Evolutionary conservation across 2,329 filamentous ascomycete species (phyloP).

Genomic region (Tympanopsis confertula): DNA sequence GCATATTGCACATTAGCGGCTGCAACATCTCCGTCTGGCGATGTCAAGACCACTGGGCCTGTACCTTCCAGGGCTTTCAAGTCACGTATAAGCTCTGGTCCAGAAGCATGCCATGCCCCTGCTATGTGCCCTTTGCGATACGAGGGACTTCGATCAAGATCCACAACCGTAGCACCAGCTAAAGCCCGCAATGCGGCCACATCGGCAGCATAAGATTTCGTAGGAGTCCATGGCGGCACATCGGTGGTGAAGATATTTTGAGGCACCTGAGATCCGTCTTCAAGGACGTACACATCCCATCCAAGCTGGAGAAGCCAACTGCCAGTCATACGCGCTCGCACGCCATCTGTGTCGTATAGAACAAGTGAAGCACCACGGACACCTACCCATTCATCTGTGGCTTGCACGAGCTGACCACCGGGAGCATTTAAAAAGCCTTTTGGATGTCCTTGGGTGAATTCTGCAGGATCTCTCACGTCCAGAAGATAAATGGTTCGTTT

Average conservation of each 20-base stretch:
- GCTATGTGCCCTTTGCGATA: constrained; percentile 17
- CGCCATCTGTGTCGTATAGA: constrained; percentile 14
- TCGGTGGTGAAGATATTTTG: constrained; percentile 2
- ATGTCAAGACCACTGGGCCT: constrained; percentile 13
- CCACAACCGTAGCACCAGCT: constrained; percentile 9
- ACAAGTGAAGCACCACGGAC: constrained; percentile 15
- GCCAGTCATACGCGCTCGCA: constrained; percentile 15
- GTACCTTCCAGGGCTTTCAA: constrained; percentile 6
- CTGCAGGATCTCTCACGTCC: constrained; percentile 15
- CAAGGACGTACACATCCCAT: constrained; percentile 15
- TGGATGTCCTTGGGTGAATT: constrained; percentile 12
- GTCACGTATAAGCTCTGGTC: constrained; percentile 15
- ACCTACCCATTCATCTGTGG: constrained; percentile 17
- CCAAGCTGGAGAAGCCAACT: constrained; percentile 17
- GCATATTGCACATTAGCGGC: constrained; percentile 5
- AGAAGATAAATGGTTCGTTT: constrained; percentile 13
- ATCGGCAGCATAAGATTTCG: constrained; percentile 2
- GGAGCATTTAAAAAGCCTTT: constrained; percentile 14
- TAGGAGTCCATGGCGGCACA: constrained; percentile 2
- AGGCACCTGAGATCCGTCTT: constrained; percentile 6
- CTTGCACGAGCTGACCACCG: constrained; percentile 17
- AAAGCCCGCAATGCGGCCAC: constrained; percentile 6
- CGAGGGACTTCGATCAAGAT: constrained; percentile 14
- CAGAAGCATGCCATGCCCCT: constrained; percentile 16
- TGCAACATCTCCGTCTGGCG: constrained; percentile 6